phyloP scores from a whole-genome alignment of 148 eudicot genomes.

The Cornus suecica region DNA sequence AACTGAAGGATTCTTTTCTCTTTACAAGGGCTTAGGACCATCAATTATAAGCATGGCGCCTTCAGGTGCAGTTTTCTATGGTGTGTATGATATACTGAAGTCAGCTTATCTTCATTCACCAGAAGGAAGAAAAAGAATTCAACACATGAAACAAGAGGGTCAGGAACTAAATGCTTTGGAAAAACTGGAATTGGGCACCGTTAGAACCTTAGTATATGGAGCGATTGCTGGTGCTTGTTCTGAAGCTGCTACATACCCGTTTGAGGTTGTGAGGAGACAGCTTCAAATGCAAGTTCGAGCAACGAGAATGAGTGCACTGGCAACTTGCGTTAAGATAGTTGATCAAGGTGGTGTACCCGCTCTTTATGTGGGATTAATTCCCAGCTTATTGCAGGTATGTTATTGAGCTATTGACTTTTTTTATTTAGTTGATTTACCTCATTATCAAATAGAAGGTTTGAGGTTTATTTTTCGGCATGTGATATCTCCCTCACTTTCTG shows the following conservation, averaged over 20 bases:
- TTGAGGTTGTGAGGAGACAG: constrained; percentile 97
- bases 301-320: constrained; percentile 71
- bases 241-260: constrained; percentile 95
- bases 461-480: neutral
- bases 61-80: constrained; percentile 94
- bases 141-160: constrained; percentile 65
- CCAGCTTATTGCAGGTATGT: constrained; percentile 88
- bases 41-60: constrained; percentile 95
- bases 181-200: constrained; percentile 80
- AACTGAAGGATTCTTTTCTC: constrained; percentile 93
- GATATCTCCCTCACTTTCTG: too few relatives aligned
- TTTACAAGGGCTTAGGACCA: constrained; percentile 88
- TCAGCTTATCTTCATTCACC: constrained; percentile 89
- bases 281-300: constrained; percentile 94
- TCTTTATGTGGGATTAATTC: constrained; percentile 83
- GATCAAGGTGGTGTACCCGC: constrained; percentile 95
- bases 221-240: constrained; percentile 97
- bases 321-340: constrained; percentile 74
- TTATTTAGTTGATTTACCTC: neutral
- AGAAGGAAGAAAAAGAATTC: constrained; percentile 69
- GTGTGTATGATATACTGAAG: constrained; percentile 91
- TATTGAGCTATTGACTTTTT: neutral
- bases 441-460: neutral
- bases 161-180: constrained; percentile 76
- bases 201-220: constrained; percentile 80